These are phyloP conservation scores for Coemansia sp. DNA, from an alignment of 192 early-diverging fungal species.

Conservation along the genomic window DNA sequence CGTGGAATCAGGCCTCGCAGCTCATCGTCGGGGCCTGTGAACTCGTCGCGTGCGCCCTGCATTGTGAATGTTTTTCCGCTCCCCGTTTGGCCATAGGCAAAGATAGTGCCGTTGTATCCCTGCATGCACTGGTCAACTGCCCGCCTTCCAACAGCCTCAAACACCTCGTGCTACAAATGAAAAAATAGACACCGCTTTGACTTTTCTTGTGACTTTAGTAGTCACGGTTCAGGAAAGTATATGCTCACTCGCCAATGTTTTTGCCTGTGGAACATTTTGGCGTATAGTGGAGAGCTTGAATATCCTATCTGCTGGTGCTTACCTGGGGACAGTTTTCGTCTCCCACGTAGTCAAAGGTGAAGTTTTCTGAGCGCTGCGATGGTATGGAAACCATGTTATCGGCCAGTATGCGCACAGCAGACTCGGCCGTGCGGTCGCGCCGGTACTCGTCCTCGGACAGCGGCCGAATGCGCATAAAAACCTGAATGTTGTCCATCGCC, in stretches of 20 bases:
- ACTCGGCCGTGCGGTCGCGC: slow-evolving; percentile 43
- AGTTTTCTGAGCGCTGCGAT: slow-evolving; percentile 60
- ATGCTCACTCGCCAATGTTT: too few species aligned
- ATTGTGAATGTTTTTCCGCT: slow-evolving; percentile 77
- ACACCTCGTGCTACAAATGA: slow-evolving; percentile 31
- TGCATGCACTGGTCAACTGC: slow-evolving; percentile 68
- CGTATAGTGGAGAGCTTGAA: too few species aligned
- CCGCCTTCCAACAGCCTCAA: slow-evolving; percentile 57
- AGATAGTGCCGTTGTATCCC: slow-evolving; percentile 74
- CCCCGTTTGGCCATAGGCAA: slow-evolving; percentile 75
- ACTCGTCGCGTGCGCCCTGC: slow-evolving; percentile 80
- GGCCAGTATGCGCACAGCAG: slow-evolving; percentile 48
- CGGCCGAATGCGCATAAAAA: slow-evolving; percentile 61
- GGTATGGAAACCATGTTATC: slow-evolving; percentile 53
- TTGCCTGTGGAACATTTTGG: background rate
- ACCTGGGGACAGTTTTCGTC: slow-evolving; percentile 54
- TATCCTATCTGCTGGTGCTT: background rate
- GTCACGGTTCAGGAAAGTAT: background rate
- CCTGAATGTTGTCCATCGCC: slow-evolving; percentile 58
- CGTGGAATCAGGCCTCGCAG: slow-evolving; percentile 66
- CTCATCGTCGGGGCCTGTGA: slow-evolving; percentile 65
- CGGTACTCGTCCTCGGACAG: slow-evolving; percentile 50
- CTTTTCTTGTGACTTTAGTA: background rate
- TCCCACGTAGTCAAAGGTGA: slow-evolving; percentile 69
- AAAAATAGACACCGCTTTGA: background rate